A percentile compares a stretch with the other conserved stretches of the same genome.
Conservation (phyloP, 2,329 filamentous ascomycete species). For the Arthrobotrys musiformis region DNA sequence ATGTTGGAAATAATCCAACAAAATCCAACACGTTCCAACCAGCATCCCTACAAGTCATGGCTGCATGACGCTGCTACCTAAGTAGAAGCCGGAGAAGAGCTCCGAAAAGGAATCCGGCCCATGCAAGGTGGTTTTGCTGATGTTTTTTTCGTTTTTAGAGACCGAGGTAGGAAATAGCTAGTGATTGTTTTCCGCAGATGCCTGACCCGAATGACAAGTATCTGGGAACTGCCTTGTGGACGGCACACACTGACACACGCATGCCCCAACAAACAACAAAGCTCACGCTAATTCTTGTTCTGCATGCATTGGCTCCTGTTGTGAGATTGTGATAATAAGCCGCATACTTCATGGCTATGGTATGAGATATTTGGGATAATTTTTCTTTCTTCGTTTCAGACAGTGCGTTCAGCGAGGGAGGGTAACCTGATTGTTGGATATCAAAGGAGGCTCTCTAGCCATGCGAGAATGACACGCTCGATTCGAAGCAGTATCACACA, state of each 20-base stretch:
- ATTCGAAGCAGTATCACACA: neutral
- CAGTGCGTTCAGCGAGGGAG: neutral
- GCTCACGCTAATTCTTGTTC: neutral
- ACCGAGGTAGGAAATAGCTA: neutral
- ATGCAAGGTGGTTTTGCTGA: neutral
- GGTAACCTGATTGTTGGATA: neutral
- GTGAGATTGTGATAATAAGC: slow-evolving; percentile 31
- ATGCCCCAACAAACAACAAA: neutral
- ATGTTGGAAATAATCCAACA: slow-evolving; percentile 45
- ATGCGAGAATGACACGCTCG: slow-evolving; percentile 5
- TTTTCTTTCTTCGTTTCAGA: neutral
- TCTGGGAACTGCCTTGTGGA: slow-evolving; percentile 23
- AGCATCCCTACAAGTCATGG: neutral
- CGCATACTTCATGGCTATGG: neutral
- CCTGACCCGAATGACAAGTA: slow-evolving; percentile 42
- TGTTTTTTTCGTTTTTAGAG: neutral
- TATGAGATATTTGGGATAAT: neutral
- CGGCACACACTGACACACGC: neutral
- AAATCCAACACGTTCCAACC: slow-evolving; percentile 30
- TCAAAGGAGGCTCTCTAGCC: slow-evolving; percentile 1
- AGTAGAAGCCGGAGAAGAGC: slow-evolving; percentile 3
- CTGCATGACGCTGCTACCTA: slow-evolving; percentile 8
- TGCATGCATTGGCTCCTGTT: slow-evolving; percentile 18
- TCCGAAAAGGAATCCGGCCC: neutral
- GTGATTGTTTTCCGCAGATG: neutral